A percentile compares a stretch with the other conserved stretches of the same genome.
Conservation (phyloP, 2,329 filamentous ascomycete genomes). For the Colletotrichum somersetense region DNA sequence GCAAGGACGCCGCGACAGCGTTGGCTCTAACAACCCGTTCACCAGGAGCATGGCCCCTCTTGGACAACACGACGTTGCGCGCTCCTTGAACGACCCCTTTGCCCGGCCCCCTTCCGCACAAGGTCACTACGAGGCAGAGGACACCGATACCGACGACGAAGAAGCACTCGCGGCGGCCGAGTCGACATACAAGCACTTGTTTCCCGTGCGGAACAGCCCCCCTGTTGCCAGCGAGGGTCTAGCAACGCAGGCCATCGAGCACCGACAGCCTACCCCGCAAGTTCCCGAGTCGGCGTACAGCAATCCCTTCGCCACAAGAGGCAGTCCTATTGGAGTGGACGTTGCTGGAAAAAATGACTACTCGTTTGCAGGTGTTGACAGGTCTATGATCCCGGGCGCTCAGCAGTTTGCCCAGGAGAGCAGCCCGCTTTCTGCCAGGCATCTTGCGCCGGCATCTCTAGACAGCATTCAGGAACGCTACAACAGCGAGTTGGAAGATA, state of each 20-base stretch:
- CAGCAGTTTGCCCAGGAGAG: constrained; percentile 12
- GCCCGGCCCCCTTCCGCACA: constrained; percentile 1
- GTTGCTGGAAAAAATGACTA: constrained; percentile 7
- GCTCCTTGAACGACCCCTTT: constrained; percentile 16
- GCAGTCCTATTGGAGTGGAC: background rate
- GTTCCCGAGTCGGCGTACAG: constrained; percentile 23
- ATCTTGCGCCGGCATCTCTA: constrained; percentile 11
- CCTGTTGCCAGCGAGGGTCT: background rate
- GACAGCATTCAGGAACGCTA: constrained; percentile 38
- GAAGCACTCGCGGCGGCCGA: constrained; percentile 15
- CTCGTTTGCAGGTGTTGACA: background rate
- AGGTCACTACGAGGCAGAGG: background rate
- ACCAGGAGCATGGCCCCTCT: constrained; percentile 22
- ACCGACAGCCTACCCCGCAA: constrained; percentile 29
- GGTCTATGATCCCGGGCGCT: background rate
- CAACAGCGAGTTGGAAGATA: constrained; percentile 39
- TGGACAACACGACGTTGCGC: background rate
- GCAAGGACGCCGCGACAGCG: constrained; percentile 4
- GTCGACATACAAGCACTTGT: constrained; percentile 3
- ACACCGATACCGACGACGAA: background rate
- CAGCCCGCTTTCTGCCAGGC: constrained; percentile 13
- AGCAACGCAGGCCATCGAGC: background rate
- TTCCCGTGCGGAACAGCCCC: background rate
- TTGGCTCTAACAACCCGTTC: constrained; percentile 24
- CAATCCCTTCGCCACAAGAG: constrained; percentile 22